Evolutionary conservation across 2,329 filamentous ascomycete species (phyloP).

Genomic region (Cryphonectria nitschkei): DNA sequence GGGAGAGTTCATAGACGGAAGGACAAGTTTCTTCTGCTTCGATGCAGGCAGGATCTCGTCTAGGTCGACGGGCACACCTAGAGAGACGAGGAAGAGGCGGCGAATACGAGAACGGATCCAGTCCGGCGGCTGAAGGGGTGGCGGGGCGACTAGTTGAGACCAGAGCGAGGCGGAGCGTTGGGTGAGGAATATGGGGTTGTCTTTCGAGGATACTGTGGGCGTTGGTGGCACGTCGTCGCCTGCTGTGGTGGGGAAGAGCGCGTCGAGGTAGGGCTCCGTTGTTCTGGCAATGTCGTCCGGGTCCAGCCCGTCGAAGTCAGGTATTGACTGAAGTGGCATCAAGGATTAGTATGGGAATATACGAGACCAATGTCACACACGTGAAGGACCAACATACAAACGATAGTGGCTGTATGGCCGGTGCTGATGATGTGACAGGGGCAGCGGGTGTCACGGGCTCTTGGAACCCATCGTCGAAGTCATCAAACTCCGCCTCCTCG

Average conservation of each 20-base stretch:
- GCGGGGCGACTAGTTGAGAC: slow-evolving; percentile 94
- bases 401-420: slow-evolving; percentile 34
- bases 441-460: slow-evolving; percentile 57
- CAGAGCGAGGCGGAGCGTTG: slow-evolving; percentile 88
- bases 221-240: slow-evolving; percentile 56
- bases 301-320: slow-evolving; percentile 67
- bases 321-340: slow-evolving; percentile 60
- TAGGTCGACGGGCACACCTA: slow-evolving; percentile 93
- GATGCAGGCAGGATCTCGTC: slow-evolving; percentile 97
- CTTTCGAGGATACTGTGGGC: slow-evolving; percentile 55
- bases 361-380: neutral
- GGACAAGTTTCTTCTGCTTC: slow-evolving; percentile 95
- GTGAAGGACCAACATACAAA: slow-evolving; percentile 34
- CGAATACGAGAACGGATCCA: slow-evolving; percentile 97
- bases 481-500: slow-evolving; percentile 62
- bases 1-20: slow-evolving; percentile 75
- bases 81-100: slow-evolving; percentile 90
- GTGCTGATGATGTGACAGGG: slow-evolving; percentile 34
- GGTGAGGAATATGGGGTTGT: slow-evolving; percentile 75
- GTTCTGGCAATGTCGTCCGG: slow-evolving; percentile 63
- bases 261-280: slow-evolving; percentile 68
- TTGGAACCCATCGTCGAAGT: slow-evolving; percentile 76
- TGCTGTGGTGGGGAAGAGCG: slow-evolving; percentile 61
- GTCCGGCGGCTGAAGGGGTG: slow-evolving; percentile 91
- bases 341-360: slow-evolving; percentile 2